Conservation (phyloP, 2,329 filamentous ascomycete genomes). For the Fusarium pininemorale region DNA sequence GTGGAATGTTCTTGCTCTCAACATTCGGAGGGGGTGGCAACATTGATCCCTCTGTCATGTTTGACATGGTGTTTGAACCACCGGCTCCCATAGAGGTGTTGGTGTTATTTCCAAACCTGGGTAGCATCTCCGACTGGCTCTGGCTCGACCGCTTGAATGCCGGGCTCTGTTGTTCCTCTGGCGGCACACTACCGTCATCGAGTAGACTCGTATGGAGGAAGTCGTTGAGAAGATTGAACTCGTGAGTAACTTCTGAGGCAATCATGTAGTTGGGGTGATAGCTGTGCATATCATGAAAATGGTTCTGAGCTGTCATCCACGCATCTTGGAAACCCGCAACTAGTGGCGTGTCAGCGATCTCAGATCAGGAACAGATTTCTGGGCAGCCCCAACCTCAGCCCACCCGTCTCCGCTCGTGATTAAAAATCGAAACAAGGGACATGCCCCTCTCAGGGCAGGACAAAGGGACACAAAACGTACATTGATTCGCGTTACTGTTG, state of each 20-base stretch:
- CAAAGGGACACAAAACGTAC: constrained; percentile 64
- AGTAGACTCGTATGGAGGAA: constrained; percentile 92
- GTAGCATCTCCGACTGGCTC: constrained; percentile 58
- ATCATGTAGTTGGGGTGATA: constrained; percentile 97
- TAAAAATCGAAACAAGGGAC: constrained; percentile 37
- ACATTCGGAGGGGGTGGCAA: constrained; percentile 56
- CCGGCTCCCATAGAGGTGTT: constrained; percentile 35
- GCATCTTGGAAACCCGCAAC: constrained; percentile 84
- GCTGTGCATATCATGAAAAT: constrained; percentile 89
- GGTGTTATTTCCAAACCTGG: constrained; percentile 57
- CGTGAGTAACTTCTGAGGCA: constrained; percentile 88
- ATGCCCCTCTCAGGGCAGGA: constrained; percentile 32
- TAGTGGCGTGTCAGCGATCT: constrained; percentile 52
- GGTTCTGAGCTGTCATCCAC: constrained; percentile 79
- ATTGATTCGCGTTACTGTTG: constrained; percentile 73
- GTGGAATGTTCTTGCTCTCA: constrained; percentile 65
- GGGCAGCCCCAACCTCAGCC: constrained; percentile 31
- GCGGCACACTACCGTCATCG: constrained; percentile 79
- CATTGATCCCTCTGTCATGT: constrained; percentile 52
- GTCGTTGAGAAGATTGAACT: constrained; percentile 96
- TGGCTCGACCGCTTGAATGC: constrained; percentile 54
- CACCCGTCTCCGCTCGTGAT: constrained; percentile 39
- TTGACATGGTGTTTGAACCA: constrained; percentile 35
- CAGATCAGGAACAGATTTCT: constrained; percentile 33
- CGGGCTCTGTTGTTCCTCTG: constrained; percentile 68